Conservation (phyloP, 2,329 filamentous ascomycete species). For the Fusarium kyushuense region DNA sequence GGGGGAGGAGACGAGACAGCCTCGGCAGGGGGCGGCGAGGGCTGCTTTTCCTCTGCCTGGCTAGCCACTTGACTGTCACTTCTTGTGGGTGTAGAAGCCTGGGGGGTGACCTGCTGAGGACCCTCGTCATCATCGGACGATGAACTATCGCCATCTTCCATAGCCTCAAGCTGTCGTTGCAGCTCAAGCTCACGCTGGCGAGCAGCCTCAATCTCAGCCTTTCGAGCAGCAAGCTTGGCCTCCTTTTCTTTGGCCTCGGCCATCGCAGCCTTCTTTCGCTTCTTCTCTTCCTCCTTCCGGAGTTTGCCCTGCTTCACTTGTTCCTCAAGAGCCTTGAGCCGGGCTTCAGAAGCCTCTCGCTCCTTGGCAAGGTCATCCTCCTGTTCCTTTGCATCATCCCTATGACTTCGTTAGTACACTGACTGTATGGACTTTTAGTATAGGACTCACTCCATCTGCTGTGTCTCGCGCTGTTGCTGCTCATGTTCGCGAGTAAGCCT, state of each 20-base stretch:
- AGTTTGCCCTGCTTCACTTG: slow-evolving; percentile 94
- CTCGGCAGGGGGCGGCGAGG: slow-evolving; percentile 60
- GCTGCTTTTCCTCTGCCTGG: slow-evolving; percentile 66
- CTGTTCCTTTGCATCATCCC: slow-evolving; percentile 78
- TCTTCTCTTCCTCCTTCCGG: slow-evolving; percentile 97
- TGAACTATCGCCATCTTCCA: slow-evolving; percentile 79
- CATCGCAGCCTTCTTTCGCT: slow-evolving; percentile 86
- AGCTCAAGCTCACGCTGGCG: slow-evolving; percentile 91
- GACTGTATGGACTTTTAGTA: background rate
- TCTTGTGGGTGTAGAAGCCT: slow-evolving; percentile 69
- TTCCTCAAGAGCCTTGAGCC: slow-evolving; percentile 90
- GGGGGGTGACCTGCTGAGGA: slow-evolving; percentile 74
- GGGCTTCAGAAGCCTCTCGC: slow-evolving; percentile 82
- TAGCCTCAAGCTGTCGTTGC: slow-evolving; percentile 83
- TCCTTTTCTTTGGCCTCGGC: slow-evolving; percentile 92
- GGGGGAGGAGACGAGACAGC: slow-evolving; percentile 56
- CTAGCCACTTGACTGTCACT: slow-evolving; percentile 64
- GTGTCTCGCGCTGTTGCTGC: slow-evolving; percentile 78
- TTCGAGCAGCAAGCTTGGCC: slow-evolving; percentile 81
- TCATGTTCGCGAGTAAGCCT: slow-evolving; percentile 78
- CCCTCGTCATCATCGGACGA: slow-evolving; percentile 86
- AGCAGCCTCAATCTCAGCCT: slow-evolving; percentile 91
- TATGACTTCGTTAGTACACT: slow-evolving; percentile 56
- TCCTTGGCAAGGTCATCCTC: slow-evolving; percentile 86
- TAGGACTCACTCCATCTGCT: slow-evolving; percentile 82